Base-by-base conservation (phyloP, 805 yeast genomes). In the Clavispora phyllophila region DNA sequence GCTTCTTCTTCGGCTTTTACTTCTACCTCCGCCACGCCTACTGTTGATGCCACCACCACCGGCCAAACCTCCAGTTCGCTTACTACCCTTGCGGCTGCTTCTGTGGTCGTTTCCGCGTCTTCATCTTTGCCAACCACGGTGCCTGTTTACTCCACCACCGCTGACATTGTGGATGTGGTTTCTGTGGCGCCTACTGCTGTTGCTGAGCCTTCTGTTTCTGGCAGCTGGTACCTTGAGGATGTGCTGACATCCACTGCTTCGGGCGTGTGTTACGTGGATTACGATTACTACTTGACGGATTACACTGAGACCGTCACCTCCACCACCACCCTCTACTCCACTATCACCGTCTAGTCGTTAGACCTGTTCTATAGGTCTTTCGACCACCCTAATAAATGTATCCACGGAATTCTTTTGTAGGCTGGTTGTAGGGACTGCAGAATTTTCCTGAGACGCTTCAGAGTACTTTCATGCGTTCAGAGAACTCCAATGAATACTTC, bases 221-320 rank as follows among this genome's bases (percentile, higher is more conserved):
- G 47, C 22, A 56, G 65, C 23, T 66, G 71, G 63, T 50, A 65
- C 23, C 63, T 69, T 33, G 69, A 60, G 18, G 59, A 55, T 45
- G 51, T 61, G 8, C 50, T 61, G 39, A 68, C 75, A 7, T 44
- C 62, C 15, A 47, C 54, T 23, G 48, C 61, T 33, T 51, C 55
- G 37, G 62, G 65, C 35, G 62, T 64, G 37, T 62, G 72, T 57
- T 40, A 57, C 43, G 66, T 68, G 40, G 57, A 63, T 56, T 62
- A 62, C 55, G 66, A 64, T 55, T 63, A 66, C 61, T 62, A 63
- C 56, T 40, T 43, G 35, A 41, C 50, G 45, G 56, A 47, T 29
- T 60, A 59, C 40, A 48, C 58, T 9, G 66, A 61, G 43, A 67
- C 73, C 13, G 57, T 63, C 23, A 68, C 76, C 10, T 57, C 70